Evolutionary conservation across 768 basidiomycete genomes (phyloP), one percentile per base, ranked within the genome.

Genomic region (Mycena galericulata): DNA sequence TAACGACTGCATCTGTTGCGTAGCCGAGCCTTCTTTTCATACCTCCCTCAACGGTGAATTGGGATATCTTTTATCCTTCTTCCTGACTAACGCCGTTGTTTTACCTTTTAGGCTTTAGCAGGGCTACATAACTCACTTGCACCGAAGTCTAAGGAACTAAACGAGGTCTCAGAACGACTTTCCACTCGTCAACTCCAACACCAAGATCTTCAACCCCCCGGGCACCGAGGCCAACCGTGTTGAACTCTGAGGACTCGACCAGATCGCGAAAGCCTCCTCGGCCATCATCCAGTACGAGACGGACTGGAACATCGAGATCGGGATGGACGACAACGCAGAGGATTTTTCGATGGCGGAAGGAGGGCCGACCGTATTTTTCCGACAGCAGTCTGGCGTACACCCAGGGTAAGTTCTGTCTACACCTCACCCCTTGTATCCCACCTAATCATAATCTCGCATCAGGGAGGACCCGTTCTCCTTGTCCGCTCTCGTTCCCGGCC

Each of bases 401-500:
- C 27, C 88, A 92, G 77, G 88, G 92, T 93, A 74, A 43, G 89
- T 80, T 2, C 18, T 15, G 4, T 27, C 43, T 51, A 32, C 27
- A 2, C 56, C 51, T 11, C 50, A 47, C 32, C 24, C n/a, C 38
- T n/a, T 47, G n/a, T 15, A 41, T 43, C 58, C 60, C 26, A 43
- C 24, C n/a, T n/a, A n/a, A n/a, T n/a, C n/a, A n/a, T 22, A 72
- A 45, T 61, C 47, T 56, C 32, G 18, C 10, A 46, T n/a, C 56
- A 93, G 92, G 86, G 92, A 94, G 76, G 91, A 93, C 68, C 92
- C 92, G 1, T 93, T 93, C 76, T 85, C 90, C 14, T 83, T 94
- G 2, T 90, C 87, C 20, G 80, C 82, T 38, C 83, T 93, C 51
- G 88, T 87, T 12, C 90, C 90, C 12, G 90, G 92, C 12, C 82